A percentile compares a stretch with the other conserved stretches of the same genome.
phyloP scores from a whole-genome alignment of 345 rosid species.

The Pistacia integerrima region DNA sequence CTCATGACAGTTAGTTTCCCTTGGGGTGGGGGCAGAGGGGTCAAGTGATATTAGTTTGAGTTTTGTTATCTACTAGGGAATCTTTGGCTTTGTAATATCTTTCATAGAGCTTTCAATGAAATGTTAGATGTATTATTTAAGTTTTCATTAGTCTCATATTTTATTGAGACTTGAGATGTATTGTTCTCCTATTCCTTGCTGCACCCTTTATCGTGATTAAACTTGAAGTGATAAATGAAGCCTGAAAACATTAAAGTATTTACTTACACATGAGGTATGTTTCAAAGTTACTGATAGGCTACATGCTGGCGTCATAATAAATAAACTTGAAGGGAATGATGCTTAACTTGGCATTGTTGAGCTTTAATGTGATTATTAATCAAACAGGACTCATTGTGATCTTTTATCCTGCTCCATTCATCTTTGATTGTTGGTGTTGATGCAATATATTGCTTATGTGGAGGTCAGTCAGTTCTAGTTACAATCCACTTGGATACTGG shows the following conservation, averaged over 20 bases:
- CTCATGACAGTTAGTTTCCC: too few species aligned
- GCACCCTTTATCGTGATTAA: background rate
- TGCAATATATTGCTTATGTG: background rate
- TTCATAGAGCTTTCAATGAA: background rate
- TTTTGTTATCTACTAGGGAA: too few species aligned
- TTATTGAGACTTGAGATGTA: background rate
- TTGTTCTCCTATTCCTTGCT: background rate
- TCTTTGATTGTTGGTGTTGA: background rate
- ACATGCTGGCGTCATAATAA: background rate
- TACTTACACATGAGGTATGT: background rate
- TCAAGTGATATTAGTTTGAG: background rate
- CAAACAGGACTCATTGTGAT: background rate
- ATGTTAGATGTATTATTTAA: background rate
- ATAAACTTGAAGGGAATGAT: background rate
- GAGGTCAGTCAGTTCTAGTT: background rate
- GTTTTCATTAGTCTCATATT: background rate
- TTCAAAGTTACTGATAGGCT: background rate
- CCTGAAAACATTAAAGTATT: background rate
- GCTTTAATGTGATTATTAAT: background rate
- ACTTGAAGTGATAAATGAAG: background rate
- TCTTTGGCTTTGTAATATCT: too few species aligned
- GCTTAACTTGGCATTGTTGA: background rate
- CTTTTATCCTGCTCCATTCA: background rate
- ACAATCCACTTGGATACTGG: background rate
- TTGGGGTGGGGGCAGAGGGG: too few species aligned